Percentiles rank a stretch among this genome's conserved stretches.
Evolutionary conservation across 169 alveolate genomes (phyloP).

Genomic region (Eimeria brunetti): DNA sequence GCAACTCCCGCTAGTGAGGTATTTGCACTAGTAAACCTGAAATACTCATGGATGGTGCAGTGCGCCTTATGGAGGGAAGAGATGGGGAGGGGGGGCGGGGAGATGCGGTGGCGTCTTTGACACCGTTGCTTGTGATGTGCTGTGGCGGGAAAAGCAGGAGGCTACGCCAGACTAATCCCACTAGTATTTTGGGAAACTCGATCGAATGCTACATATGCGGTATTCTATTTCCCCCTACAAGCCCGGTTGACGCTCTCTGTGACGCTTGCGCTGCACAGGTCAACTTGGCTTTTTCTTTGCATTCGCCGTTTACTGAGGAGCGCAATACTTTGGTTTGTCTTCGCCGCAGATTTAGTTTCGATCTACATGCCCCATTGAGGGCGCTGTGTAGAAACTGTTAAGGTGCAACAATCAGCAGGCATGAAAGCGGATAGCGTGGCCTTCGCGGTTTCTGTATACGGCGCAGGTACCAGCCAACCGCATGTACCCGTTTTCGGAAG

Average conservation of each 20-base stretch:
- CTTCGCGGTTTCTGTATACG: background rate
- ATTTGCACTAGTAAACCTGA: too few relatives aligned
- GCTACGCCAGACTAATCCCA: background rate
- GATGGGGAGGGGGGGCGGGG: background rate
- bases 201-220: background rate
- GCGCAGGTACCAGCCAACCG: constrained; percentile 88
- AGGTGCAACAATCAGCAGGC: background rate
- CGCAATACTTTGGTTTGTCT: constrained; percentile 78
- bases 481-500: constrained; percentile 90
- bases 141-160: background rate
- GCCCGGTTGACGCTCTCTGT: background rate
- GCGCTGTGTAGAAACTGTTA: background rate
- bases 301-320: constrained; percentile 90
- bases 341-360: background rate
- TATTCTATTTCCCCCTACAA: background rate
- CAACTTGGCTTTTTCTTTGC: constrained; percentile 90
- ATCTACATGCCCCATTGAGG: background rate
- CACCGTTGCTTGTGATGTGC: background rate
- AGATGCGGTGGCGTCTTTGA: background rate
- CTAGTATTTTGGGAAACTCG: background rate
- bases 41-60: too few relatives aligned
- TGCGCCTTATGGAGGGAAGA: too few relatives aligned
- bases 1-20: too few relatives aligned
- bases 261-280: constrained; percentile 80
- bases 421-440: too few relatives aligned